Conservation (phyloP, 2,329 filamentous ascomycete genomes). For the Geoglossum cookeanum region DNA sequence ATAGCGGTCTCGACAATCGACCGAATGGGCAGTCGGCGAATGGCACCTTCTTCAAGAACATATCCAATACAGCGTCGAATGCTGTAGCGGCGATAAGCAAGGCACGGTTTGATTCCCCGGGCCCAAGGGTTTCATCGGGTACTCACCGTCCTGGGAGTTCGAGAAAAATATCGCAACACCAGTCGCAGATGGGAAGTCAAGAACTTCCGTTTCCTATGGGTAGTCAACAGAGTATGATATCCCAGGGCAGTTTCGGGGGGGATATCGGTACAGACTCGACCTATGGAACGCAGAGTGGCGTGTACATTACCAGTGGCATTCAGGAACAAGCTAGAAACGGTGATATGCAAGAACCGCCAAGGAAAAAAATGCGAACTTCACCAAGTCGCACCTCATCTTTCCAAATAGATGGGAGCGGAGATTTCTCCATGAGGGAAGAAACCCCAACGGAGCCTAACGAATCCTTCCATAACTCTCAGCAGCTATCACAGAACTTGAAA, state of each 20-base stretch:
- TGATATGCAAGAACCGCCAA: conserved; percentile 53
- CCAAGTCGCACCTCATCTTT: conserved; percentile 35
- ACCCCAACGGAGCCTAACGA: conserved; percentile 68
- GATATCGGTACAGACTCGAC: conserved; percentile 39
- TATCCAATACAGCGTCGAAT: conserved; percentile 79
- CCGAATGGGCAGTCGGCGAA: conserved; percentile 41
- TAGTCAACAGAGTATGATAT: conserved; percentile 57
- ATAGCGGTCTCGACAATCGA: conserved; percentile 48
- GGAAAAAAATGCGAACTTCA: conserved; percentile 49
- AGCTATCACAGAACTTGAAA: conserved; percentile 26
- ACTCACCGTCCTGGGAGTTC: neutral
- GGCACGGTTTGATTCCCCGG: conserved; percentile 78
- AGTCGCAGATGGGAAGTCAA: conserved; percentile 35
- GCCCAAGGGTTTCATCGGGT: conserved; percentile 30
- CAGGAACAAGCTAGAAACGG: conserved; percentile 25
- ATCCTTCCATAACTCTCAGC: conserved; percentile 45
- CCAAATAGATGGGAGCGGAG: conserved; percentile 14
- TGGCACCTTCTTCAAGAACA: conserved; percentile 93
- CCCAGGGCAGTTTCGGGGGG: conserved; percentile 52
- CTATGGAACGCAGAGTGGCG: conserved; percentile 39
- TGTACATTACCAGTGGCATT: neutral
- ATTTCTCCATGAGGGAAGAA: conserved; percentile 26
- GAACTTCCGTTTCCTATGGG: conserved; percentile 47
- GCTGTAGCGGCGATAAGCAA: conserved; percentile 95
- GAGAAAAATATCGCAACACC: neutral